A percentile compares a stretch with the other conserved stretches of the same genome.
Evolutionary conservation across 257 asterid species (phyloP).

Genomic region (Salvia miltiorrhiza): DNA sequence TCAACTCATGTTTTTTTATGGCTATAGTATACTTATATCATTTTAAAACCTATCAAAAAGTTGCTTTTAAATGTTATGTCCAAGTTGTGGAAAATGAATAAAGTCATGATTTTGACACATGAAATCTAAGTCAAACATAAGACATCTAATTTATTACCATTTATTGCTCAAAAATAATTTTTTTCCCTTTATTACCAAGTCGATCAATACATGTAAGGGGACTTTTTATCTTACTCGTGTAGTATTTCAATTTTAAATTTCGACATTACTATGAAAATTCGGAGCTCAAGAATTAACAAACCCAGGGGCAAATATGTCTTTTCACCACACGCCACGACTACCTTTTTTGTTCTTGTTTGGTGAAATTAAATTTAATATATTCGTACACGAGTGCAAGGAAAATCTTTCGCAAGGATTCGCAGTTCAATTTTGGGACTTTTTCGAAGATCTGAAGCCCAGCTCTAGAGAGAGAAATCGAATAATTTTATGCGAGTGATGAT

Average conservation of each 20-base stretch:
- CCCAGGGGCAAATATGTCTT: conserved; percentile 16
- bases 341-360: neutral
- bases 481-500: conserved; percentile 19
- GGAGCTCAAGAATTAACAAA: neutral
- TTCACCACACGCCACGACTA: neutral
- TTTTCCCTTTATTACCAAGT: too few relatives aligned
- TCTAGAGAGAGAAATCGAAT: conserved; percentile 23
- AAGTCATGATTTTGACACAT: too few relatives aligned
- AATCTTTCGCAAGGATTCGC: conserved; percentile 28
- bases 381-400: conserved; percentile 42
- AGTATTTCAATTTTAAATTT: too few relatives aligned
- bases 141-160: too few relatives aligned
- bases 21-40: too few relatives aligned
- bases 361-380: conserved; percentile 14
- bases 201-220: too few relatives aligned
- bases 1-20: too few relatives aligned
- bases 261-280: neutral
- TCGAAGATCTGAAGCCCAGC: conserved; percentile 34
- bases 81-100: too few relatives aligned
- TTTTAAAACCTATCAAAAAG: too few relatives aligned
- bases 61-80: too few relatives aligned
- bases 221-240: too few relatives aligned
- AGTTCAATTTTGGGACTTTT: conserved; percentile 27
- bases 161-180: neutral
- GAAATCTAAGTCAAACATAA: too few relatives aligned